Conservation (phyloP, 192 early-diverging fungal species). For the Umbelopsis ramanniana region DNA sequence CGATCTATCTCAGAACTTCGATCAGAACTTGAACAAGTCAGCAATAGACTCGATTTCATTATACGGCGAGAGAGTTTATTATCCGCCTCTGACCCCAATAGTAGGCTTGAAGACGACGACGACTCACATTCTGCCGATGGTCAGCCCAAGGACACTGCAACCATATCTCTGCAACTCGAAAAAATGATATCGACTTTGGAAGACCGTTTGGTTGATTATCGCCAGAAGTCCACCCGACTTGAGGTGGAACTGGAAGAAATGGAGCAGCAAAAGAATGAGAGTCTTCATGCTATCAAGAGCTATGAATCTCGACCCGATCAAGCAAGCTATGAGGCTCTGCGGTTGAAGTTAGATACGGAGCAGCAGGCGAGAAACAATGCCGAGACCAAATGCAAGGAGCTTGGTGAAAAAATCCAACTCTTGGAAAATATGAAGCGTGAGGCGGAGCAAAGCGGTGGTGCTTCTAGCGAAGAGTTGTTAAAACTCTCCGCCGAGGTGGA, state of each 20-base stretch:
- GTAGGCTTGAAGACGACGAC: constrained; percentile 8
- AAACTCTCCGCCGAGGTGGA: constrained; percentile 15
- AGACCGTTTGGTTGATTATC: constrained; percentile 37
- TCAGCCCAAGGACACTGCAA: constrained; percentile 34
- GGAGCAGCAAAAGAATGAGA: constrained; percentile 5
- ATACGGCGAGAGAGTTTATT: constrained; percentile 22
- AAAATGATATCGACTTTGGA: constrained; percentile 43
- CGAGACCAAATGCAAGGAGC: constrained; percentile 7
- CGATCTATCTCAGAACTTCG: constrained; percentile 30
- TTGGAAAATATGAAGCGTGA: constrained; percentile 3
- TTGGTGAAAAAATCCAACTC: background rate
- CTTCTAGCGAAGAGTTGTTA: constrained; percentile 4
- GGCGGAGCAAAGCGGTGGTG: background rate
- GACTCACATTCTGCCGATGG: constrained; percentile 37
- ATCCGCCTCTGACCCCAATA: background rate
- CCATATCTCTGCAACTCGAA: constrained; percentile 37
- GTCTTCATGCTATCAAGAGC: background rate
- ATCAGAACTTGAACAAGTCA: constrained; percentile 42
- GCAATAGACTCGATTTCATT: constrained; percentile 33
- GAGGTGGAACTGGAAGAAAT: constrained; percentile 29
- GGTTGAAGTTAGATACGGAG: background rate
- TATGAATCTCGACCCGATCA: constrained; percentile 4
- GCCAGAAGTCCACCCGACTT: constrained; percentile 30
- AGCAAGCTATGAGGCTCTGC: background rate
- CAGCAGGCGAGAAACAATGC: background rate